Base-by-base conservation (phyloP, 176 grass and related monocot species). In the Raddia distichophylla region DNA sequence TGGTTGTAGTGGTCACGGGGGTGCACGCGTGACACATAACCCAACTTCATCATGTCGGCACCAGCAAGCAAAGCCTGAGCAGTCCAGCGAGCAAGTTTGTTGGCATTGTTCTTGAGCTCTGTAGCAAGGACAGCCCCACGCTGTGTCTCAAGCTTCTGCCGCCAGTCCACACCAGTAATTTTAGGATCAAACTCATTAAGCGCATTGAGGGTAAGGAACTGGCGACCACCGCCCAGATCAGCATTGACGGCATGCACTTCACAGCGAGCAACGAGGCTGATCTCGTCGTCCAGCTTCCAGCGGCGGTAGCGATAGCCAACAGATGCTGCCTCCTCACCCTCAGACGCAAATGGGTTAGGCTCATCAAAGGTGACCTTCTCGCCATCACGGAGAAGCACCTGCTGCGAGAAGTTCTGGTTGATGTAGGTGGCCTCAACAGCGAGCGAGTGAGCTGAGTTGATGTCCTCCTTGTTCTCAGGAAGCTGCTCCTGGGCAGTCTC, bases 51-150 rank as follows among this genome's bases (percentile, higher is more conserved):
- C 84, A 92, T 86, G 75, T 95, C 93, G 5, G 93, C 90, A 57
- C 90, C 89, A 12, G 85, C 84, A 6, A 95, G 90, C 82, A 95
- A 81, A 50, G 93, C 90, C 65, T 95, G 93, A 42, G 85, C 83
- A 15, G 90, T 95, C 93, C 93, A 95, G 81, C 90, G 88, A 45
- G 93, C 93, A 74, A 95, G 90, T 64, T 95, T 95, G 82, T 95
- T 95, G 1, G 93, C 87, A 81, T 95, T 95, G 85, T 95, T 95
- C 87, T 95, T 95, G 75, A 95, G 90, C 75, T 95, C 93, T 47
- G 93, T 95, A 60, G 93, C 93, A 60, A 95, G 90, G 20, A 95
- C 93, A 32, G 93, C 93, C 0, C 93, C 93, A 12, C 90, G 84
- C 54, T 95, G 93, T 45, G 87, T 92, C 82, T 95, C 93, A 6